These are phyloP conservation scores for Trypanosoma platydactyli DNA, from an alignment of 208 protist species.

Conservation along the genomic window DNA sequence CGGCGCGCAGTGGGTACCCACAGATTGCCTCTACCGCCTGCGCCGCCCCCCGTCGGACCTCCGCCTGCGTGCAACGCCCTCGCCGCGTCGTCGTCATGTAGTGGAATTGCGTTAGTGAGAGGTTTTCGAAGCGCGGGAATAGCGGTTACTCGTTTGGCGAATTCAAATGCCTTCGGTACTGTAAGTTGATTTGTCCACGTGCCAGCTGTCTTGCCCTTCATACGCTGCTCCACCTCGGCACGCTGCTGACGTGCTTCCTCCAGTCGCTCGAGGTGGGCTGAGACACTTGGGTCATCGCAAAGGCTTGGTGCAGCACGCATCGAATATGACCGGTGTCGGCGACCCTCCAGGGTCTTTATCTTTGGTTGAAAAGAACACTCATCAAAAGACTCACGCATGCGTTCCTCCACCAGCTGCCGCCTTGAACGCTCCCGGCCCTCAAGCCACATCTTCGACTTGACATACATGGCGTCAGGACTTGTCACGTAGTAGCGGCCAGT, in stretches of 20 bases:
- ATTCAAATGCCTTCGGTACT: slow-evolving; percentile 37
- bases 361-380: slow-evolving; percentile 56
- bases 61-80: not conserved
- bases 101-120: slow-evolving; percentile 15
- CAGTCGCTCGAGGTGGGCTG: slow-evolving; percentile 39
- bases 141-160: slow-evolving; percentile 37
- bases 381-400: slow-evolving; percentile 24
- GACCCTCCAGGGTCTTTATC: not conserved
- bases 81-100: not conserved
- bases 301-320: not conserved
- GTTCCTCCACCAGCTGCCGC: slow-evolving; percentile 28
- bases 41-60: slow-evolving; percentile 6
- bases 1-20: not conserved
- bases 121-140: slow-evolving; percentile 63
- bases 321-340: not conserved
- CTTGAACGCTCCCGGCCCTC: slow-evolving; percentile 29
- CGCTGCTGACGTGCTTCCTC: slow-evolving; percentile 40
- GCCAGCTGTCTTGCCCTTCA: slow-evolving; percentile 23
- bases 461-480: slow-evolving; percentile 53
- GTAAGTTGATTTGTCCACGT: slow-evolving; percentile 42
- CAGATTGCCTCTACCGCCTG: not conserved
- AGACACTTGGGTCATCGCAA: slow-evolving; percentile 32
- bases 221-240: slow-evolving; percentile 28
- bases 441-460: slow-evolving; percentile 55
- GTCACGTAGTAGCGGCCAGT: slow-evolving; percentile 41